Evolutionary conservation across 306 rosid species (phyloP), one percentile per base, ranked within the genome.

Genomic region (Quercus suber): DNA sequence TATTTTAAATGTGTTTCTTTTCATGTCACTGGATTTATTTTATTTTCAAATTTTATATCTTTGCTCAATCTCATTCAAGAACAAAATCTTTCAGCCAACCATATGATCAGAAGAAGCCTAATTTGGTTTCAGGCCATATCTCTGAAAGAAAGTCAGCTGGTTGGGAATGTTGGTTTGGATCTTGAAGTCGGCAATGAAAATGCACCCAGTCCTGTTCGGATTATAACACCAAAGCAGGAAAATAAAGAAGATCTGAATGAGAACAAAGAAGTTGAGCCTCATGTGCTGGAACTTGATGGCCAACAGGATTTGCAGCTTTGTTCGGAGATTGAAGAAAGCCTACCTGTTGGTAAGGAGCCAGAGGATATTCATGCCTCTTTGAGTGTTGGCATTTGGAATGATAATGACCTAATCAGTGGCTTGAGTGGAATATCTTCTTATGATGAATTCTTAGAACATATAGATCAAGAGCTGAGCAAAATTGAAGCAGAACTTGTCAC

Each of bases 121-220:
- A 76, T 82, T 35, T 83, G 77, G 75, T 88, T 89, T 84, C 92
- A 95, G 99, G 96, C 91, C 28, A 91, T 95, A 86, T 84, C 90
- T 82, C 25, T 84, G 75, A 93, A 93, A 88, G 99, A 92, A 84
- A 91, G 82, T 80, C 96, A 92, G 88, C 89, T 95, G 28, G 85
- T 93, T 19, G 89, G 91, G 73, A 87, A 84, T 86, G 89, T 89
- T 63, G 81, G 83, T 73, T 67, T 75, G 86, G 89, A 90, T 85
- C 81, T 91, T 76, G 97, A 87, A 84, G 87, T 80, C 68, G 57
- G 64, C 12, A 64, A 71, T 14, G 88, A 89, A 73, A 89, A 89
- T 80, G 73, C 69, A 80, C 83, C 87, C 5, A 87, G 77, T 84
- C 90, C 88, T 4, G 90, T 95, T 89, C 90, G 97, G 78, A 93